Percentiles rank a stretch among this genome's conserved stretches.
These are phyloP conservation scores for Acacia pycnantha DNA, from an alignment of 331 rosid species.

Conservation along the genomic window DNA sequence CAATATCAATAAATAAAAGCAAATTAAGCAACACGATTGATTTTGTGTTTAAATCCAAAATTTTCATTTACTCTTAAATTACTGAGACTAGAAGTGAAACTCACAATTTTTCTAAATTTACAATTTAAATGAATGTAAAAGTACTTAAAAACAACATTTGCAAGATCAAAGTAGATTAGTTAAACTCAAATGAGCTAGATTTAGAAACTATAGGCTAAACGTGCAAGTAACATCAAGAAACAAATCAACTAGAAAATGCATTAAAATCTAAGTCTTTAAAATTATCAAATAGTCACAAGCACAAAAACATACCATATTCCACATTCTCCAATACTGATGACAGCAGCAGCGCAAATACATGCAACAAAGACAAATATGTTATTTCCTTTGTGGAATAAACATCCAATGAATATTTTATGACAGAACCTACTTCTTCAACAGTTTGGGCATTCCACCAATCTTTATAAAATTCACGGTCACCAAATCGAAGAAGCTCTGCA, in stretches of 20 bases:
- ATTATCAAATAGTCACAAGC: conserved; percentile 3
- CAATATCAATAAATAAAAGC: background rate
- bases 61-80: background rate
- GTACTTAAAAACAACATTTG: background rate
- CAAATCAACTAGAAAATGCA: no score
- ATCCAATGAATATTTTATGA: conserved; percentile 16
- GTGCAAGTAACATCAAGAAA: background rate
- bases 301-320: conserved; percentile 92
- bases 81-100: background rate
- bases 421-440: conserved; percentile 81
- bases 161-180: background rate
- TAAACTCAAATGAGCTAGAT: background rate
- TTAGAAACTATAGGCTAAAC: background rate
- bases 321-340: conserved; percentile 96
- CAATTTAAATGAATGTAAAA: background rate
- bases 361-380: conserved; percentile 43
- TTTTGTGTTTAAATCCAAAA: background rate
- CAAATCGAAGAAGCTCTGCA: conserved; percentile 90
- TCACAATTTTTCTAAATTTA: background rate
- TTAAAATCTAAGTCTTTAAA: background rate
- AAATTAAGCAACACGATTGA: background rate
- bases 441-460: conserved; percentile 99
- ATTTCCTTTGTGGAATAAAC: conserved; percentile 29
- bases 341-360: conserved; percentile 46
- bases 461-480: conserved; percentile 95